Base-by-base conservation (phyloP, 306 rosid genomes). In the Vicia faba region DNA sequence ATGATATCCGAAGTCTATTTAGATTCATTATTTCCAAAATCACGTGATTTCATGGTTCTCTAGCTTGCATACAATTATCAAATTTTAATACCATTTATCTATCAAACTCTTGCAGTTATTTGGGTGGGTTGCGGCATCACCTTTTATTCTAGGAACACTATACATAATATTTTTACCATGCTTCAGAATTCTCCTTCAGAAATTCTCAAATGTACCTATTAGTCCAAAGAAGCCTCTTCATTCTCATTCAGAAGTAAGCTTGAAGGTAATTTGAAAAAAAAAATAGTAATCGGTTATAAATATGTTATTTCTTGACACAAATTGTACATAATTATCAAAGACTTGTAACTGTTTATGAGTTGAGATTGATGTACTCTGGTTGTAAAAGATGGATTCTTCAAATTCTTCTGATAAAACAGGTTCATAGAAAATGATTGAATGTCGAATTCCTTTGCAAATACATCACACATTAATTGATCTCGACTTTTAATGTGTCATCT, bases 61-160 rank as follows among this genome's bases (percentile, higher is more conserved):
- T 26, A 26, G 23, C 1, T 20, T 20, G 23, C 23, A 1, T 20
- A 2, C n/a, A 20, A 20, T 20, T 20, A 2, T 64, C 45, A n/a
- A 7, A 48, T 54, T 19, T 72, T 29, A 67, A 73, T 59, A 41
- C 16, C 16, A 10, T 8, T 29, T 50, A 50, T 53, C 19, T 19
- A 11, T 51, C 39, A 57, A 54, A 63, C 69, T 15, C 74, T 76
- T 77, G 88, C 95, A 88, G 97, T 45, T 91, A 79, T 60, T 88
- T 70, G 97, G 97, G 80, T 91, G 97, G 97, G 80, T 85, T 70
- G 81, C 71, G 23, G 89, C 91, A 8, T 72, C 91, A 2, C 96
- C 97, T 39, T 66, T 91, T 60, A 80, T 91, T 69, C 54, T 91
- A 56, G 89, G 74, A 41, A 4, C 66, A 3, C 80, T 88, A 18